Base-by-base conservation (phyloP, 495 filamentous ascomycete genomes). In the Annulohypoxylon nitens region DNA sequence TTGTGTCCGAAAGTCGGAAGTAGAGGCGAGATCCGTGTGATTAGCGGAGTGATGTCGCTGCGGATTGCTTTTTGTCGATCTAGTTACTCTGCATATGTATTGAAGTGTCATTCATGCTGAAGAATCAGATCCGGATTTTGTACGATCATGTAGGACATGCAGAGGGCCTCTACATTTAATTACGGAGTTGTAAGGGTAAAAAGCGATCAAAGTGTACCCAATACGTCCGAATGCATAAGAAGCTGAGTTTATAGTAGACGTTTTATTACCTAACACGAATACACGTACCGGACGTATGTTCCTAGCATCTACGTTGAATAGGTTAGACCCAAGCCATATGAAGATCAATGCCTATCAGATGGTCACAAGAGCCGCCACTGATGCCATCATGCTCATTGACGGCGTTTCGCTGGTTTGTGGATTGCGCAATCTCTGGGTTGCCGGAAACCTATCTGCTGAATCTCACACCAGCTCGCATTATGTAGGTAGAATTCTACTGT, bases 1-100 rank as follows among this genome's bases (percentile, higher is more conserved):
- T 5, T 48, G 43, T 26, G 33, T 34, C 43, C 59, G 59, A 50
- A 62, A 62, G 25, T n/a, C 43, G 59, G 30, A 50, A 34, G 34
- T 34, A 23, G 37, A 34, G 59, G 59, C 43, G 43, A 45, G 43
- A 43, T 34, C 41, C 59, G 59, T 18, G 3, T 20, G 10, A 48
- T 48, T 50, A 30, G 41, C 59, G 41, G 26, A 36, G 10, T 41
- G n/a, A 37, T n/a, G 43, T 12, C 25, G n/a, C 12, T 34, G 14
- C 3, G 23, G 20, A 45, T 53, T 53, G 50, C 50, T 14, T 23
- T 30, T 25, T 51, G 9, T 53, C 23, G 23, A 53, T 53, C 50
- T 50, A 14, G 23, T 8, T 25, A 53, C 20, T 53, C 50, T 4
- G 23, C 23, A 53, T 53, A 53, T 53, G 50, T 25, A 53, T 53